phyloP scores from a whole-genome alignment of 495 filamentous ascomycete genomes.

The Thermothielavioides terrestris region DNA sequence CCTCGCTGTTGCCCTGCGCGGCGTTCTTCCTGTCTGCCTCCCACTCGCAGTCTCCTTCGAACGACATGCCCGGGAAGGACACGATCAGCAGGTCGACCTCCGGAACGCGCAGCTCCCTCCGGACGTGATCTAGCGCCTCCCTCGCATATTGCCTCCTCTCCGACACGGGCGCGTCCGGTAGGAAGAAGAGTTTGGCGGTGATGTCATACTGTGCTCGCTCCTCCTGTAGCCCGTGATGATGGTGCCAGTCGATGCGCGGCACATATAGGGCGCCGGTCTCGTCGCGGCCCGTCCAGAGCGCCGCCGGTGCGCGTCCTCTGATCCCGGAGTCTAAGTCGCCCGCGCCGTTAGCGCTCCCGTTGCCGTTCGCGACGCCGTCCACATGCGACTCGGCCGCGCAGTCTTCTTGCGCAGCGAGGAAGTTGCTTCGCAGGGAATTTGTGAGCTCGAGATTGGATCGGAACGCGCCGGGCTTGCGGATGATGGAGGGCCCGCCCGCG shows the following conservation, averaged over 20 bases:
- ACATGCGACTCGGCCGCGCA: slow-evolving; percentile 37
- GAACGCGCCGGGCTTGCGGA: slow-evolving; percentile 61
- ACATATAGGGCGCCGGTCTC: slow-evolving; percentile 60
- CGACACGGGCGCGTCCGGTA: slow-evolving; percentile 56
- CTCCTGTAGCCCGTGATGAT: slow-evolving; percentile 61
- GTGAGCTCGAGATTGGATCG: slow-evolving; percentile 85
- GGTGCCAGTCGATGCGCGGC: slow-evolving; percentile 64
- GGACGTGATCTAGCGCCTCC: slow-evolving; percentile 70
- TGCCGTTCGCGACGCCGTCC: slow-evolving; percentile 31
- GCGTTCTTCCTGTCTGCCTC: slow-evolving; percentile 57
- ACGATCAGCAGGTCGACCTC: slow-evolving; percentile 84
- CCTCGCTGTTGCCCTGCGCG: slow-evolving; percentile 54
- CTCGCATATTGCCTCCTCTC: slow-evolving; percentile 56
- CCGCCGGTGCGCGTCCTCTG: slow-evolving; percentile 21
- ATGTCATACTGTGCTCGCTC: slow-evolving; percentile 80
- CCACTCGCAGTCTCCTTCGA: slow-evolving; percentile 85
- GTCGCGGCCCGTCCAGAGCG: slow-evolving; percentile 57
- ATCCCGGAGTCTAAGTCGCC: slow-evolving; percentile 10
- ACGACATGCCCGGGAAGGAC: slow-evolving; percentile 86
- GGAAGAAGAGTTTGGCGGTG: slow-evolving; percentile 87
- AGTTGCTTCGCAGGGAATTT: slow-evolving; percentile 74
- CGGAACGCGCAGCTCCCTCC: slow-evolving; percentile 63
- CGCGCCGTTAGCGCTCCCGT: slow-evolving; percentile 46
- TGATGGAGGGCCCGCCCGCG: slow-evolving; percentile 65
- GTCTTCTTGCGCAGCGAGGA: slow-evolving; percentile 60